Base-by-base conservation (phyloP, 1,284 basidiomycete species). In the Malassezia caprae region DNA sequence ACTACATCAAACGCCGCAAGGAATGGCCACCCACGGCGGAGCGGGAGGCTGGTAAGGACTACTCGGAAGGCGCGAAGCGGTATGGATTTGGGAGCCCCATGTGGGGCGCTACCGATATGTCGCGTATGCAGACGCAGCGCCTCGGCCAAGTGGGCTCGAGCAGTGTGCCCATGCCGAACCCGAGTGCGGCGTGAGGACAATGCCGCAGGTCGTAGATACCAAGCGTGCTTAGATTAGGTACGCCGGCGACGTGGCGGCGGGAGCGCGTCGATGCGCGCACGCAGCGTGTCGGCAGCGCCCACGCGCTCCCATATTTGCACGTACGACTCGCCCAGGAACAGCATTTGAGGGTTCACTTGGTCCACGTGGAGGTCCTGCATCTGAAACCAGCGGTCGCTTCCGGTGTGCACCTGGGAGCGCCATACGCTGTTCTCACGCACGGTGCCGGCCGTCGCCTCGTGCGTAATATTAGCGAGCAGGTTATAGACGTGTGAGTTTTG, bases 291-390 rank as follows among this genome's bases (percentile, higher is more conserved):
- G 2, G 31, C 39, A 17, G 54, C 42, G 15, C 21, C 39, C 8
- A 27, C 32, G 12, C 49, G 48, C 40, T 51, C 54, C 54, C 54
- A 56, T 17, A 56, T 48, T 28, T 56, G 94, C 44, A 99, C 78
- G 45, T 94, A 87, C 24, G 87, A 90, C 76, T 98, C 94, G 26
- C 91, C 93, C 32, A 99, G 79, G 75, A 96, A 93, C 59, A 99
- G 91, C 88, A 99, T 91, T 72, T 96, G 90, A 75, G 86, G 87
- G 60, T 91, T 82, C 30, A 90, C 87, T 70, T 96, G 89, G 69
- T 93, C 87, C 8, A 99, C 91, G 55, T 94, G 87, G 56, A 98
- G 80, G 78, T 99, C 94, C 76, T 98, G 91, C 55, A 96, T 87
- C 77, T 90, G 86, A 76, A 88, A 88, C 94, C 94, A 98, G 73